Percentiles rank a stretch among this genome's conserved stretches.
Conservation (phyloP, 257 asterid species). For the Striga asiatica region DNA sequence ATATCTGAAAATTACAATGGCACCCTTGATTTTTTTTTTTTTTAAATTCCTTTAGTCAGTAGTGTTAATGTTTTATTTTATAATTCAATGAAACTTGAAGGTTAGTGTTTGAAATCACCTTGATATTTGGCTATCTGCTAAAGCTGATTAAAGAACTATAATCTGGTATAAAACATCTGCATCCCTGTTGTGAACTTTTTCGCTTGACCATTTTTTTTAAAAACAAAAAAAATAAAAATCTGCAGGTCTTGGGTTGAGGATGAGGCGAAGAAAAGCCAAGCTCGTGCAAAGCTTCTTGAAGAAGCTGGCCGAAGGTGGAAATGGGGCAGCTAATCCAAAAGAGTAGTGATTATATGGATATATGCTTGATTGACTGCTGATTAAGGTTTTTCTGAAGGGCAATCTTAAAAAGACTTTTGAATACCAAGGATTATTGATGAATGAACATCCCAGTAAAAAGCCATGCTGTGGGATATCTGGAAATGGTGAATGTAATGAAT, state of each 20-base stretch:
- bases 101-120: no score
- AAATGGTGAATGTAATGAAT: not conserved
- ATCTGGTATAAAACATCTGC: not conserved
- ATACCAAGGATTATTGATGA: not conserved
- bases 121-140: no score
- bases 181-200: not conserved
- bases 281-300: conserved; percentile 65
- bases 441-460: no score
- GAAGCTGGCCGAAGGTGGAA: conserved; percentile 83
- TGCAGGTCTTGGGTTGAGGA: conserved; percentile 92
- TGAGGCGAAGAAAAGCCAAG: conserved; percentile 75
- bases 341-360: not conserved
- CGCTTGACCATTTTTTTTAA: not conserved
- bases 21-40: no score
- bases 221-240: no score
- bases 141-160: not conserved
- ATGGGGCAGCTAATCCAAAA: conserved; percentile 45
- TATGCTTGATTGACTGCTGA: not conserved
- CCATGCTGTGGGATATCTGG: not conserved
- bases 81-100: no score
- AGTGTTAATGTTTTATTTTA: no score
- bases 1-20: no score
- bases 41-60: no score
- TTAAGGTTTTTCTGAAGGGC: not conserved
- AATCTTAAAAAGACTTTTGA: not conserved